Evolutionary conservation across 371 early-diverging fungal genomes (phyloP).

Genomic region (Entomophthora muscae): DNA sequence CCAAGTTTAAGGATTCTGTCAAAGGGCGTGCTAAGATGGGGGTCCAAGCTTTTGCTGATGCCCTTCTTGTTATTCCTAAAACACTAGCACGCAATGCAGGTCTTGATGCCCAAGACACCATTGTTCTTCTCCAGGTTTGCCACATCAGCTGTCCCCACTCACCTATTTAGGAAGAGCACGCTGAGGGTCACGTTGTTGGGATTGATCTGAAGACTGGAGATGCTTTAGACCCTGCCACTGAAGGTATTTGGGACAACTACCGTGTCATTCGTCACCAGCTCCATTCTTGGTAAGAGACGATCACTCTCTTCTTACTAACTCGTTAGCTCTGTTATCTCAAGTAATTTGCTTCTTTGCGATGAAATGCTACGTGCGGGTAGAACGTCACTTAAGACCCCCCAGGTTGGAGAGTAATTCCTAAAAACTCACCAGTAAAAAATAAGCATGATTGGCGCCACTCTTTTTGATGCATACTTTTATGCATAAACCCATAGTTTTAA

Average conservation of each 20-base stretch:
- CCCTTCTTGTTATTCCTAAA: slow-evolving; percentile 91
- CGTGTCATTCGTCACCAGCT: slow-evolving; percentile 91
- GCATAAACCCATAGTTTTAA: too few species aligned
- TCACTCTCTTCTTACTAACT: too few species aligned
- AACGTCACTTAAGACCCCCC: slow-evolving; percentile 36
- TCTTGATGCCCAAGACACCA: slow-evolving; percentile 91
- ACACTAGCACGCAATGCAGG: slow-evolving; percentile 91
- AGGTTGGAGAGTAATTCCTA: background rate
- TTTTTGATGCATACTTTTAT: too few species aligned
- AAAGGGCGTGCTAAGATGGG: slow-evolving; percentile 93
- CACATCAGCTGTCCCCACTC: background rate
- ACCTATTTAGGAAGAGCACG: slow-evolving; percentile 61
- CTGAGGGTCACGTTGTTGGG: slow-evolving; percentile 80
- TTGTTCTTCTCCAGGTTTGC: slow-evolving; percentile 61
- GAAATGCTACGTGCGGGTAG: slow-evolving; percentile 97
- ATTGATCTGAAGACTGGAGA: slow-evolving; percentile 90
- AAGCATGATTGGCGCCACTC: too few species aligned
- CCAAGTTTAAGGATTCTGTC: slow-evolving; percentile 71
- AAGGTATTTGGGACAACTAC: slow-evolving; percentile 97
- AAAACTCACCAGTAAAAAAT: too few species aligned
- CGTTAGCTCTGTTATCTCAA: slow-evolving; percentile 78
- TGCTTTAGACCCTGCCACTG: slow-evolving; percentile 78
- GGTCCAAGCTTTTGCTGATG: slow-evolving; percentile 92
- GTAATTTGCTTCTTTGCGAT: slow-evolving; percentile 97
- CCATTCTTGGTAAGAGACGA: slow-evolving; percentile 52